Percentiles rank a stretch among this genome's conserved stretches.
Conservation (phyloP, 2,329 filamentous ascomycete species). For the Nemania sp. region DNA sequence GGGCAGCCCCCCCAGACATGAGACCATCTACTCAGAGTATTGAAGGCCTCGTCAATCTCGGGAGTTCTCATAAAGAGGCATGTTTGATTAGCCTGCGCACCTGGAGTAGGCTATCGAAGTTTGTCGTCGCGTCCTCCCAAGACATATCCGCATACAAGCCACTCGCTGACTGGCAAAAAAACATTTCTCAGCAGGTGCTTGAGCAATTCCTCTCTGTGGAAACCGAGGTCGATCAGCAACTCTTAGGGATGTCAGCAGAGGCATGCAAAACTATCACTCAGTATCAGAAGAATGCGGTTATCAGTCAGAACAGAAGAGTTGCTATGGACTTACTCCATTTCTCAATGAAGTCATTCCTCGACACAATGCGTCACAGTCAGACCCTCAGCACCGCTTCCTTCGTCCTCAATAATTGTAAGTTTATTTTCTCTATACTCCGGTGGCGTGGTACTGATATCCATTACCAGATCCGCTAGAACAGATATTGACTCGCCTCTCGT, state of each 20-base stretch:
- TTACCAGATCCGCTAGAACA: constrained; percentile 52
- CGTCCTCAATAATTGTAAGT: constrained; percentile 52
- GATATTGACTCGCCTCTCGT: constrained; percentile 54
- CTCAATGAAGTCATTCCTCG: constrained; percentile 54
- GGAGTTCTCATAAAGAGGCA: constrained; percentile 67
- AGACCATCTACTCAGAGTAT: constrained; percentile 60
- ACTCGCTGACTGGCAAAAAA: constrained; percentile 61
- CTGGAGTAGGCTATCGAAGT: constrained; percentile 66
- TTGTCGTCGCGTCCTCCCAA: constrained; percentile 55
- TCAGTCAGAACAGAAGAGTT: constrained; percentile 56
- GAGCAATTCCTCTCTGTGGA: constrained; percentile 62
- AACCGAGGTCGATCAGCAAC: constrained; percentile 60
- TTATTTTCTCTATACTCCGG: background rate
- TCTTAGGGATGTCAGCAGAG: constrained; percentile 54
- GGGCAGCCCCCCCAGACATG: constrained; percentile 61
- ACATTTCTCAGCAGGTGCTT: constrained; percentile 60
- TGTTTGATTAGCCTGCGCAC: constrained; percentile 66
- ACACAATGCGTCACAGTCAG: constrained; percentile 53
- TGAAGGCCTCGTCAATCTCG: constrained; percentile 62
- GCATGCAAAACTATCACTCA: constrained; percentile 44
- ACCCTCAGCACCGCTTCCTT: constrained; percentile 54
- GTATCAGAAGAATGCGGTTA: constrained; percentile 54
- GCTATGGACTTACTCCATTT: constrained; percentile 58
- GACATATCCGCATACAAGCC: constrained; percentile 49
- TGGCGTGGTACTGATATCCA: constrained; percentile 23